Evolutionary conservation across 305 asterid species (phyloP), one percentile per base, ranked within the genome.

Genomic region (Fraxinus sp.): DNA sequence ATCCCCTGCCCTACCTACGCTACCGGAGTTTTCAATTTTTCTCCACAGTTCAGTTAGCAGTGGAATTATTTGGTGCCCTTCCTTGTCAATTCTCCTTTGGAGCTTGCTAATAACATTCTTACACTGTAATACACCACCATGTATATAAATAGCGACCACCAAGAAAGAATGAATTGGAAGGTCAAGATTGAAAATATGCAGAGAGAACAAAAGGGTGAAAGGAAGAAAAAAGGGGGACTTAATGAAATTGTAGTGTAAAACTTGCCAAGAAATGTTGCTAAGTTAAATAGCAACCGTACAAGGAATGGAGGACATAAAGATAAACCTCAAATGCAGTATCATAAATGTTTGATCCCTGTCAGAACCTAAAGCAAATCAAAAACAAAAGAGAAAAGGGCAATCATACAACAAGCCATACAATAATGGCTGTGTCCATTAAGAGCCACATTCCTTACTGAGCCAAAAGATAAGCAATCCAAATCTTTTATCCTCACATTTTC

Each of bases 51-150:
- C 97, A 78, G 93, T 93, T 78, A 97, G 91, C 90, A 88, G 84
- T 7, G 99, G 99, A 83, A 95, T 85, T 80, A 97, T 97, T 86
- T 93, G 95, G 80, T 89, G 92, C 62, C 99, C 99, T 88, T 94
- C 99, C 79, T 89, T 88, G 82, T 90, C 95, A 80, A 94, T 92
- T 90, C 95, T 93, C 88, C 95, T 95, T 81, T 93, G 99, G 83
- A 95, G 95, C 93, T 91, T 93, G 83, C 86, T 92, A 71, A 93
- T 85, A 49, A 93, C 94, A 84, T 90, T 95, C 90, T 95, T 95
- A 91, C 98, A 95, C 99, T 97, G 96, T 84, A 89, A 85, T 64
- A 84, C 70, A 83, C 79, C 68, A 86, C 41, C 14, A 72, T 57
- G 10, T 71, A 52, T 52, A 88, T 33, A 79, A 68, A 80, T 79